Evolutionary conservation across 768 basidiomycete genomes (phyloP).

Genomic region (Leccinum incarnatum): DNA sequence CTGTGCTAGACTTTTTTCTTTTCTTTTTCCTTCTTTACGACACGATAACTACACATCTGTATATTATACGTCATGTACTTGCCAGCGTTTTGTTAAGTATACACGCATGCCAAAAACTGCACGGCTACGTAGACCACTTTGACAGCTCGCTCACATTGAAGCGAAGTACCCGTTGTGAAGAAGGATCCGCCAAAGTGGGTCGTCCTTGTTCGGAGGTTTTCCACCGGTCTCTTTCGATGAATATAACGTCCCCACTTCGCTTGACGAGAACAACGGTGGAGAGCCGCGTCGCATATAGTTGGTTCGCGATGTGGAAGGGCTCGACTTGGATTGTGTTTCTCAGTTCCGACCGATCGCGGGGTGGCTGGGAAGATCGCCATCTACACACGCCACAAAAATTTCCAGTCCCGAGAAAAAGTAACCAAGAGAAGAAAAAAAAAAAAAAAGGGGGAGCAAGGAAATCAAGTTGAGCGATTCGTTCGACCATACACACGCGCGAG

Average conservation of each 20-base stretch:
- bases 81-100: constrained; percentile 8
- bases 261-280: constrained; percentile 69
- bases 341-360: constrained; percentile 51
- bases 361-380: constrained; percentile 36
- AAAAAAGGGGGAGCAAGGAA: background rate
- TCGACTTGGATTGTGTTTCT: constrained; percentile 62
- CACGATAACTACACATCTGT: constrained; percentile 24
- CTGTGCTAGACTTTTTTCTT: constrained; percentile 25
- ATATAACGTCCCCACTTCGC: constrained; percentile 56
- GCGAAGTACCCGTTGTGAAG: constrained; percentile 49
- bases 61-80: constrained; percentile 34
- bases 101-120: constrained; percentile 9
- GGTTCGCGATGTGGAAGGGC: constrained; percentile 37
- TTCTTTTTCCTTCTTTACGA: constrained; percentile 3
- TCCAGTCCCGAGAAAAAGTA: background rate
- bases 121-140: constrained; percentile 18
- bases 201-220: constrained; percentile 38
- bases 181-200: constrained; percentile 37
- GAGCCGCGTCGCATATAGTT: constrained; percentile 65
- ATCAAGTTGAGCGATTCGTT: constrained; percentile 7
- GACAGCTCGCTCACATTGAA: constrained; percentile 36
- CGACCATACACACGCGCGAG: background rate
- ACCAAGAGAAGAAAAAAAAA: background rate
- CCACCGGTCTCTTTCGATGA: constrained; percentile 76
- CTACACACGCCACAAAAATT: constrained; percentile 7